A percentile compares a stretch with the other conserved stretches of the same genome.
Conservation (phyloP, 306 rosid genomes). For the Sindora glabra region DNA sequence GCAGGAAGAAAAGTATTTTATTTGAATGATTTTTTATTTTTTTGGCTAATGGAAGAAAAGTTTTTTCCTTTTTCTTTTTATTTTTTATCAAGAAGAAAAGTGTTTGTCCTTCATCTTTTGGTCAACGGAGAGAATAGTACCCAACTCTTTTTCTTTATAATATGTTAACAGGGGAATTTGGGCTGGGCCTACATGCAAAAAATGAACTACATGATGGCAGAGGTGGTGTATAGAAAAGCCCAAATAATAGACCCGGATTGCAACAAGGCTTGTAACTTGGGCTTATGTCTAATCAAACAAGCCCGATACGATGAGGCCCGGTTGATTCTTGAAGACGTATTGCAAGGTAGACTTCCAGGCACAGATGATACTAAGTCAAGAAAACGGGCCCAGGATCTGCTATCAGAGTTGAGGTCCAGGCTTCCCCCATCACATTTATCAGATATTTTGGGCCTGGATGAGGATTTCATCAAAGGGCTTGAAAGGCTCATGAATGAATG, state of each 20-base stretch:
- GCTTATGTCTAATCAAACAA: constrained; percentile 69
- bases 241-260: constrained; percentile 82
- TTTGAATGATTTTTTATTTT: no score
- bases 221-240: constrained; percentile 74
- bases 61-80: no score
- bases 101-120: no score
- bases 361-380: constrained; percentile 47
- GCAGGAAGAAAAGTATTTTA: no score
- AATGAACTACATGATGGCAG: constrained; percentile 55
- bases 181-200: constrained; percentile 99
- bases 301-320: constrained; percentile 49
- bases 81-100: no score
- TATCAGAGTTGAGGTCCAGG: constrained; percentile 34
- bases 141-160: no score
- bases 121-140: no score
- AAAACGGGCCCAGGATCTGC: constrained; percentile 48
- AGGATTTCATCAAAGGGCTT: constrained; percentile 63
- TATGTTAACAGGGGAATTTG: constrained; percentile 57
- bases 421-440: constrained; percentile 5
- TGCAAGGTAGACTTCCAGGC: constrained; percentile 40
- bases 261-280: constrained; percentile 90
- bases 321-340: constrained; percentile 38
- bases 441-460: constrained; percentile 44
- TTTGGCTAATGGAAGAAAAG: no score
- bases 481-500: constrained; percentile 60